Evolutionary conservation across 495 filamentous ascomycete genomes (phyloP), one percentile per base, ranked within the genome.

Genomic region (Annulohypoxylon moriforme): DNA sequence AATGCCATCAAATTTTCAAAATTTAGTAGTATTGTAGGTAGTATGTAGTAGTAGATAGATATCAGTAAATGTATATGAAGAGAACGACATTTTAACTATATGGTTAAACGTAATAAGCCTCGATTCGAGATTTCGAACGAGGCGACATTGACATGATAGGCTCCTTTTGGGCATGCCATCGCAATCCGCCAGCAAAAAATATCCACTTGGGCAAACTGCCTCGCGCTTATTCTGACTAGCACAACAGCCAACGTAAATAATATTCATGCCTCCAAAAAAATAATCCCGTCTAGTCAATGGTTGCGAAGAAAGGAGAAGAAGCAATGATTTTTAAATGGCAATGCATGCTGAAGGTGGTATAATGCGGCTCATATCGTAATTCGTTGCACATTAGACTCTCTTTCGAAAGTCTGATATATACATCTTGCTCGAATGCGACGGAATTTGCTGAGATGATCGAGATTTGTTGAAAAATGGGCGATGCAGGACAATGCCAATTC

Each of bases 361-460:
- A 67, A 72, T 76, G 75, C 70, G 64, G 68, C 67, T 78, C 60
- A 47, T 76, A 67, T 76, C 71, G 69, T 78, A 69, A 73, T 70
- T 73, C 68, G 72, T 68, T 71, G 64, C 69, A 75, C 67, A 64
- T 71, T 36, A 71, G 46, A 31, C 57, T 59, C 44, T 34, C 47
- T 59, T 70, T 58, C 52, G 59, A 13, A 56, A 63, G 25, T 60
- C 44, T 46, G 67, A 65, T 67, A 71, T 67, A 65, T 70, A 68
- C 62, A 64, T 44, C 49, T 44, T 18, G 31, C 27, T 60, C 36
- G 68, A 58, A 67, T 64, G 46, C 56, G 56, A 64, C 31, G 36
- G n/a, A 20, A 42, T 60, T 33, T 38, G 11, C 36, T 60, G 18
- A 10, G 40, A 33, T 34, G 36, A 25, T 57, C 31, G 16, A 44